Percentiles rank a stretch among this genome's conserved stretches.
These are phyloP conservation scores for Aspergillus nanangensis DNA, from an alignment of 495 filamentous ascomycete genomes.

Conservation along the genomic window DNA sequence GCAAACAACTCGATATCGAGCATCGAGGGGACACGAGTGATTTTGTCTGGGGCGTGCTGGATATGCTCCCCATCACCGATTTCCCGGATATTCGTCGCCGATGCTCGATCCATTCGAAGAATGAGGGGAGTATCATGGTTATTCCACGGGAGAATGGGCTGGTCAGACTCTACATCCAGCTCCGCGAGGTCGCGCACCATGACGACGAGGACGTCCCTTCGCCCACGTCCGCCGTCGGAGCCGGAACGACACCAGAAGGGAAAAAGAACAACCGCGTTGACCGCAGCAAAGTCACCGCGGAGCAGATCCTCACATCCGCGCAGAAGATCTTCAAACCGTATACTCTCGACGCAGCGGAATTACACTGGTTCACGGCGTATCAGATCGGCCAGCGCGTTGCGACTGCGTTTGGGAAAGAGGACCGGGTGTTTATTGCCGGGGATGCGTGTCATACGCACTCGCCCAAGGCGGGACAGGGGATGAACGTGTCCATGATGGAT, in stretches of 20 bases:
- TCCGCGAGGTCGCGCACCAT: slow-evolving; percentile 43
- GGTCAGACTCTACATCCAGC: slow-evolving; percentile 65
- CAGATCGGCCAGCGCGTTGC: slow-evolving; percentile 66
- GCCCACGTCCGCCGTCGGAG: not conserved
- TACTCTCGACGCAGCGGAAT: slow-evolving; percentile 53
- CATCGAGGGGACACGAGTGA: slow-evolving; percentile 57
- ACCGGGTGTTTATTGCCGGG: slow-evolving; percentile 62
- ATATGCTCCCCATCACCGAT: slow-evolving; percentile 58
- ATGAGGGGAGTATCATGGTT: slow-evolving; percentile 57
- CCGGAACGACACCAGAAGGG: too few relatives aligned
- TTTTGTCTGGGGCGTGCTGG: slow-evolving; percentile 58
- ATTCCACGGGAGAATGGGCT: slow-evolving; percentile 65
- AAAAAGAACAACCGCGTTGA: slow-evolving; percentile 47
- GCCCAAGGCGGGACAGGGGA: slow-evolving; percentile 71
- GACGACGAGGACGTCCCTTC: slow-evolving; percentile 1
- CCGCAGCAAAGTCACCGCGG: slow-evolving; percentile 36
- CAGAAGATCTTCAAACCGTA: slow-evolving; percentile 59
- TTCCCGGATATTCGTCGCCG: slow-evolving; percentile 63
- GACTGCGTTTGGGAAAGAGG: slow-evolving; percentile 49
- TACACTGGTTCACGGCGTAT: slow-evolving; percentile 58
- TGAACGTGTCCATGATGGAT: slow-evolving; percentile 68
- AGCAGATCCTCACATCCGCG: slow-evolving; percentile 54
- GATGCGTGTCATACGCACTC: slow-evolving; percentile 58
- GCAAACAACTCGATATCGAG: slow-evolving; percentile 46
- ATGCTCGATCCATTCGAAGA: slow-evolving; percentile 59